A percentile compares a stretch with the other conserved stretches of the same genome.
Evolutionary conservation across 495 filamentous ascomycete genomes (phyloP).

Genomic region (Penicillium diatomitis): DNA sequence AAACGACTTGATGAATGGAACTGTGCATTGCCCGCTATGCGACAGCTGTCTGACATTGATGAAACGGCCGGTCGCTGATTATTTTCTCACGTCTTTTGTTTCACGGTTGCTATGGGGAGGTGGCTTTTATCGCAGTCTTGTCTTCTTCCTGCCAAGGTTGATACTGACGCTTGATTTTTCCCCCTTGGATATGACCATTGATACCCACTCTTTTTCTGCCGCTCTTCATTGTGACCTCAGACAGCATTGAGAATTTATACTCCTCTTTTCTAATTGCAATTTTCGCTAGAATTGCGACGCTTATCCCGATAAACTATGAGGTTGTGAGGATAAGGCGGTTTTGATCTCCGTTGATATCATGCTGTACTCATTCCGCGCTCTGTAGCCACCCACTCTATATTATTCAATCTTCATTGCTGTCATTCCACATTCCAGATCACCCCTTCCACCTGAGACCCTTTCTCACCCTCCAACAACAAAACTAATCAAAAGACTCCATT

Average conservation of each 20-base stretch:
- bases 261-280: not conserved
- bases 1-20: too few species aligned
- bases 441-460: too few species aligned
- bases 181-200: not conserved
- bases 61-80: too few species aligned
- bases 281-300: not conserved
- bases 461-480: too few species aligned
- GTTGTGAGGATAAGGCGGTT: constrained; percentile 4
- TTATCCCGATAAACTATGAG: not conserved
- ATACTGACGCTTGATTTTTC: not conserved
- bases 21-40: too few species aligned
- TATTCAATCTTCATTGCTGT: too few species aligned
- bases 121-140: constrained; percentile 1
- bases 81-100: too few species aligned
- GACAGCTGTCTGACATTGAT: too few species aligned
- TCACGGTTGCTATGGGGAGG: not conserved
- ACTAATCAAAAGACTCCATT: too few species aligned
- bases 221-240: not conserved
- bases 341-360: not conserved
- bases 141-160: not conserved
- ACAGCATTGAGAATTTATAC: not conserved
- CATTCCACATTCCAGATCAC: too few species aligned
- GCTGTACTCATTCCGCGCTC: too few species aligned
- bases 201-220: not conserved
- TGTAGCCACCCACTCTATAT: not conserved